These are phyloP conservation scores for Sarcodon aspratus DNA, from an alignment of 768 basidiomycete species.

Conservation along the genomic window DNA sequence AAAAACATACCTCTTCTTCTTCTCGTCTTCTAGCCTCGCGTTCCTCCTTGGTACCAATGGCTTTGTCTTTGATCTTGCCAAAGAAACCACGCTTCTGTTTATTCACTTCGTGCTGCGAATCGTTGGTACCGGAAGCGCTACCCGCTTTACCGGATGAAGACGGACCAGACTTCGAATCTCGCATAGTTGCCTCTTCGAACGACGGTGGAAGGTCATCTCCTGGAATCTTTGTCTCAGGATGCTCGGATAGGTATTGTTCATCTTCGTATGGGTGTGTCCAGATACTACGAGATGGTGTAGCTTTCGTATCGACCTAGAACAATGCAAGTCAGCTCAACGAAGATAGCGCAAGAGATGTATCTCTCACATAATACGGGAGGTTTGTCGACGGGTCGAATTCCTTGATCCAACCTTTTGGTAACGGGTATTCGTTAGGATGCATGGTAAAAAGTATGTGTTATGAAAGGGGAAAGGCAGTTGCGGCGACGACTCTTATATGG, in stretches of 20 bases:
- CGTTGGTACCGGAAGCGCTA: background rate
- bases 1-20: conserved; percentile 10
- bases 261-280: conserved; percentile 71
- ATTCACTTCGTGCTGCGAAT: background rate
- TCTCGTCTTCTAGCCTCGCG: conserved; percentile 31
- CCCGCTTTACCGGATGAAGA: background rate
- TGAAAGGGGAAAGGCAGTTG: background rate
- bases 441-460: conserved; percentile 5
- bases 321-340: background rate
- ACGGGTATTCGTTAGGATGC: conserved; percentile 19
- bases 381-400: conserved; percentile 30
- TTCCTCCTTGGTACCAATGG: conserved; percentile 55
- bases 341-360: background rate
- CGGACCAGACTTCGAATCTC: conserved; percentile 15
- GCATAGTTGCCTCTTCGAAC: conserved; percentile 7
- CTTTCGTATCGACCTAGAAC: conserved; percentile 49
- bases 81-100: conserved; percentile 41
- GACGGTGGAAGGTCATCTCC: conserved; percentile 15
- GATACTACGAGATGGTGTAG: conserved; percentile 50
- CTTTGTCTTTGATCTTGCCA: conserved; percentile 50
- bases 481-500: background rate
- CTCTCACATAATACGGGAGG: conserved; percentile 38
- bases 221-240: conserved; percentile 36
- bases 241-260: conserved; percentile 44
- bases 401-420: conserved; percentile 49